A percentile compares a stretch with the other conserved stretches of the same genome.
phyloP scores from a whole-genome alignment of 805 yeast genomes.

The Candida easanensis region DNA sequence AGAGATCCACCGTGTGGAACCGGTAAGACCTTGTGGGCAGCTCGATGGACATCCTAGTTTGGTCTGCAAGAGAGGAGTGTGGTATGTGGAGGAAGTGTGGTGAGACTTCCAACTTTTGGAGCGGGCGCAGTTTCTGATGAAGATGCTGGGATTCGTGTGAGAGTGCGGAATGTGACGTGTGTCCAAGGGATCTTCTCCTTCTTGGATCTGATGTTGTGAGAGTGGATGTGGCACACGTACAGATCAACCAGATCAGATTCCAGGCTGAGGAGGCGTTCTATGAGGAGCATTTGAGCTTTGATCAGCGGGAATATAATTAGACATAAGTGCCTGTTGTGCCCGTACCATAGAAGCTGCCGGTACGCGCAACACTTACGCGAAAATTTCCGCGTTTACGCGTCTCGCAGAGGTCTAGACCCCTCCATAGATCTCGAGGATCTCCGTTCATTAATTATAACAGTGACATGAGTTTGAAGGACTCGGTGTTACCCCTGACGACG shows the following conservation, averaged over 20 bases:
- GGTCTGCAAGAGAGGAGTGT: too few species aligned
- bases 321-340: too few species aligned
- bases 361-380: too few species aligned
- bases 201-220: not conserved
- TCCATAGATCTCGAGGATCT: too few species aligned
- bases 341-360: too few species aligned
- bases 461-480: conserved; percentile 22
- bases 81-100: too few species aligned
- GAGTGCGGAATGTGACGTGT: not conserved
- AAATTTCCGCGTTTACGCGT: not conserved
- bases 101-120: too few species aligned
- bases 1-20: not conserved
- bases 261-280: too few species aligned
- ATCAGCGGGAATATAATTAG: too few species aligned
- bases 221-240: not conserved
- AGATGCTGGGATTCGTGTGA: not conserved
- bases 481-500: conserved; percentile 19
- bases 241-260: not conserved
- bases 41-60: not conserved
- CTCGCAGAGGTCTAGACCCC: not conserved
- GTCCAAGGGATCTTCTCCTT: too few species aligned
- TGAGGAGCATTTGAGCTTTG: too few species aligned
- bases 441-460: conserved; percentile 9
- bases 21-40: not conserved
- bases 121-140: not conserved